Conservation (phyloP, 2,329 filamentous ascomycete species). For the Neofusicoccum cordaticola region DNA sequence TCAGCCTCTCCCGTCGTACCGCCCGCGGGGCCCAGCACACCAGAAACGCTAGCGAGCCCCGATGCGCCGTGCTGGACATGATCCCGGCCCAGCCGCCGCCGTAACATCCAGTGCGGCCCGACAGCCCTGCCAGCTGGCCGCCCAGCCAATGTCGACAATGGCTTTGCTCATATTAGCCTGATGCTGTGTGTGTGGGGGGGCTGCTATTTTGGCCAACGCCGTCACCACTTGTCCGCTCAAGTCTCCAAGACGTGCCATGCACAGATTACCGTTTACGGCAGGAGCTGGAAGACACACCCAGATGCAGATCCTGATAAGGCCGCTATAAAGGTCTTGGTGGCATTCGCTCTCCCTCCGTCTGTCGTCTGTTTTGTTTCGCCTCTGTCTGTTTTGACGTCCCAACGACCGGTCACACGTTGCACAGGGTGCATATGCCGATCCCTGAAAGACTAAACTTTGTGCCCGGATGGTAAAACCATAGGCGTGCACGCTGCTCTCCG, state of each 20-base stretch:
- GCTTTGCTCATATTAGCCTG: neutral
- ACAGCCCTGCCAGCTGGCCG: neutral
- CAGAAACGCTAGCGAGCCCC: neutral
- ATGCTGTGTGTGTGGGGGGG: neutral
- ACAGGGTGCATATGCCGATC: neutral
- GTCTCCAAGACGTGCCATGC: neutral
- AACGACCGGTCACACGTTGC: neutral
- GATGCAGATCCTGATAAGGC: neutral
- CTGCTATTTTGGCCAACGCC: neutral
- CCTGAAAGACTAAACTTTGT: neutral
- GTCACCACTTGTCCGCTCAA: neutral
- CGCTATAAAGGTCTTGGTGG: too few species aligned
- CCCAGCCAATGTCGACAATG: neutral
- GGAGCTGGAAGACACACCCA: neutral
- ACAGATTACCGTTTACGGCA: neutral
- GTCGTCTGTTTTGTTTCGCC: neutral
- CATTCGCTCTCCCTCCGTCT: too few species aligned
- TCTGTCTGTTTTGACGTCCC: neutral
- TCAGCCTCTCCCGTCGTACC: too few species aligned
- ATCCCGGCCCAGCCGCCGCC: neutral
- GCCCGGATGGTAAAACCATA: neutral
- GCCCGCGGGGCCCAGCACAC: too few species aligned
- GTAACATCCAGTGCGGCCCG: neutral
- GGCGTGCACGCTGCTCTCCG: neutral
- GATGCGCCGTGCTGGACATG: neutral